These are phyloP conservation scores for Aureoboletus auriporus DNA, from an alignment of 768 basidiomycete genomes.

Conservation along the genomic window DNA sequence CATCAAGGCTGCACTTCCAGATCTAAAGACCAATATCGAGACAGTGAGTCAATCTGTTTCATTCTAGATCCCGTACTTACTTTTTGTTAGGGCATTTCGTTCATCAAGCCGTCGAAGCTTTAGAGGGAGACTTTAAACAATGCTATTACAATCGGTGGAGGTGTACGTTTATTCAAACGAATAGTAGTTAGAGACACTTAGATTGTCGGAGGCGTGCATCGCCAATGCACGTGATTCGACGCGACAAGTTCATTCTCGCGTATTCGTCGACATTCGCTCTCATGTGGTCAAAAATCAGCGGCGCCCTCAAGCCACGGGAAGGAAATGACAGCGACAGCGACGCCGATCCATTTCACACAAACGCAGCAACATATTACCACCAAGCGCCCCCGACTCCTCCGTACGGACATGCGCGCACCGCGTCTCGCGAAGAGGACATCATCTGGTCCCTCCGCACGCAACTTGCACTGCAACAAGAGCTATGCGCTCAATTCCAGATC, in stretches of 20 bases:
- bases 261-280: neutral
- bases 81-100: slow-evolving; percentile 20
- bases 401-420: slow-evolving; percentile 50
- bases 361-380: slow-evolving; percentile 75
- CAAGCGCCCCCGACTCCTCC: slow-evolving; percentile 68
- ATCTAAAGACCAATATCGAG: slow-evolving; percentile 69
- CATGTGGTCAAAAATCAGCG: slow-evolving; percentile 65
- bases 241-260: slow-evolving; percentile 22
- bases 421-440: slow-evolving; percentile 67
- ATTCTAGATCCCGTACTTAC: neutral
- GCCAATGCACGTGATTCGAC: slow-evolving; percentile 19
- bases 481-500: slow-evolving; percentile 72
- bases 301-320: slow-evolving; percentile 46
- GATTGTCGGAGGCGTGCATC: too few species aligned
- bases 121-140: slow-evolving; percentile 6
- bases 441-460: slow-evolving; percentile 75
- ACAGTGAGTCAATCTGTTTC: slow-evolving; percentile 42
- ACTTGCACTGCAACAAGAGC: slow-evolving; percentile 67
- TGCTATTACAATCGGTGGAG: neutral
- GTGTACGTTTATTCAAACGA: slow-evolving; percentile 9
- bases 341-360: slow-evolving; percentile 70
- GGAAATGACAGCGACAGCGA: slow-evolving; percentile 19
- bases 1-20: slow-evolving; percentile 75
- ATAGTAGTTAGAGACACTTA: neutral
- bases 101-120: slow-evolving; percentile 26